Evolutionary conservation across 1,139 yeast species (phyloP).

Genomic region (Candida neerlandica): DNA sequence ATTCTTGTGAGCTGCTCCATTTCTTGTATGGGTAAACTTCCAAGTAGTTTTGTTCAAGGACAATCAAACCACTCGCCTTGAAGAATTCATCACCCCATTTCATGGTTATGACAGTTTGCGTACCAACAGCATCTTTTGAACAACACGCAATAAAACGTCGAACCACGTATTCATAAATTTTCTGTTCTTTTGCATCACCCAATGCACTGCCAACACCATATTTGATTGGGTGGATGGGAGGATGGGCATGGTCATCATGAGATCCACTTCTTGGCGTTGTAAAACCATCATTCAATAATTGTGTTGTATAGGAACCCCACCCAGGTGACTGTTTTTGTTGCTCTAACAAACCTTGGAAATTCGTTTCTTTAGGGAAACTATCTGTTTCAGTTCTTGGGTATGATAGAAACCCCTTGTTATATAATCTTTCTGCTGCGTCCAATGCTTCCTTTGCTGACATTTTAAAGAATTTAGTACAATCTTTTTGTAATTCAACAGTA

Average conservation of each 20-base stretch:
- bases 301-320: slow-evolving; percentile 53
- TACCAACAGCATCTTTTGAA: slow-evolving; percentile 86
- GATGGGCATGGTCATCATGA: slow-evolving; percentile 95
- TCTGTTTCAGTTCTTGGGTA: slow-evolving; percentile 99
- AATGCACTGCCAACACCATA: slow-evolving; percentile 38
- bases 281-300: slow-evolving; percentile 39
- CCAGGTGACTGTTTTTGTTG: slow-evolving; percentile 55
- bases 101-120: slow-evolving; percentile 60
- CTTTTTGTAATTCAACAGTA: slow-evolving; percentile 92
- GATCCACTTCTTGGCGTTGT: slow-evolving; percentile 73
- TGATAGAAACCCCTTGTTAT: slow-evolving; percentile 82
- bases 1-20: slow-evolving; percentile 69
- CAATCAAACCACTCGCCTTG: slow-evolving; percentile 69
- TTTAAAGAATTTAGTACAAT: slow-evolving; percentile 73
- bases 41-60: slow-evolving; percentile 71
- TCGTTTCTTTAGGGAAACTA: slow-evolving; percentile 74
- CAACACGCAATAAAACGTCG: slow-evolving; percentile 91
- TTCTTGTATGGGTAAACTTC: slow-evolving; percentile 77
- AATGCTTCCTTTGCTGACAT: slow-evolving; percentile 82
- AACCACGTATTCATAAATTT: slow-evolving; percentile 84
- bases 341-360: slow-evolving; percentile 58
- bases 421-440: slow-evolving; percentile 83
- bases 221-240: slow-evolving; percentile 93
- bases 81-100: slow-evolving; percentile 82
- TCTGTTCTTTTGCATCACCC: slow-evolving; percentile 54